Conservation (phyloP, 2,329 filamentous ascomycete genomes). For the Camillea tinctor region DNA sequence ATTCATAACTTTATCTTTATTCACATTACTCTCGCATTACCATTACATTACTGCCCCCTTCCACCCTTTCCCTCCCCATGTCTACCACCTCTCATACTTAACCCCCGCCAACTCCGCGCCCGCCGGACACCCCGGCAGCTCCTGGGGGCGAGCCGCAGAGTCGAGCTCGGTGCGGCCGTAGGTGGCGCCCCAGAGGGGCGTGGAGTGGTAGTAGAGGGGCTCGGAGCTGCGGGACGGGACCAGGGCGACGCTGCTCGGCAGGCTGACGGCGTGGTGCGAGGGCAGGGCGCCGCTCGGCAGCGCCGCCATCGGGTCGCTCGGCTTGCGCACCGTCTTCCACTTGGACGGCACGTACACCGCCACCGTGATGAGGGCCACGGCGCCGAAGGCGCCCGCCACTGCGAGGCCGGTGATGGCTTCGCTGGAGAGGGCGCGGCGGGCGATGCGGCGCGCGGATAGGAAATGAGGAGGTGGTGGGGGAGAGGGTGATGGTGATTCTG, state of each 20-base stretch:
- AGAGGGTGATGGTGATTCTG: neutral
- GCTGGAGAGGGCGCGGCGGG: neutral
- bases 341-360: neutral
- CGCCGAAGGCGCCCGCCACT: neutral
- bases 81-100: neutral
- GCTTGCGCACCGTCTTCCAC: neutral
- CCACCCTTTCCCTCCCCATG: too few relatives aligned
- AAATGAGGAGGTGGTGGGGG: too few relatives aligned
- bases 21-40: too few relatives aligned
- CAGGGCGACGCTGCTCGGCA: neutral
- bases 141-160: neutral
- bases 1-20: too few relatives aligned
- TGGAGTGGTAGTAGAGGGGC: neutral
- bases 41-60: too few relatives aligned
- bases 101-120: neutral
- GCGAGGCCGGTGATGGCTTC: neutral
- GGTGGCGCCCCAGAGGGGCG: neutral
- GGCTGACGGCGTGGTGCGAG: neutral
- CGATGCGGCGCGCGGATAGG: too few relatives aligned
- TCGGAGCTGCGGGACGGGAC: neutral
- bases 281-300: conserved; percentile 1
- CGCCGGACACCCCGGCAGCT: neutral
- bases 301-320: neutral
- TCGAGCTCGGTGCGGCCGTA: neutral
- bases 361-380: neutral